Evolutionary conservation across 768 basidiomycete genomes (phyloP), one percentile per base, ranked within the genome.

Genomic region (Boletus subcaerulescens): DNA sequence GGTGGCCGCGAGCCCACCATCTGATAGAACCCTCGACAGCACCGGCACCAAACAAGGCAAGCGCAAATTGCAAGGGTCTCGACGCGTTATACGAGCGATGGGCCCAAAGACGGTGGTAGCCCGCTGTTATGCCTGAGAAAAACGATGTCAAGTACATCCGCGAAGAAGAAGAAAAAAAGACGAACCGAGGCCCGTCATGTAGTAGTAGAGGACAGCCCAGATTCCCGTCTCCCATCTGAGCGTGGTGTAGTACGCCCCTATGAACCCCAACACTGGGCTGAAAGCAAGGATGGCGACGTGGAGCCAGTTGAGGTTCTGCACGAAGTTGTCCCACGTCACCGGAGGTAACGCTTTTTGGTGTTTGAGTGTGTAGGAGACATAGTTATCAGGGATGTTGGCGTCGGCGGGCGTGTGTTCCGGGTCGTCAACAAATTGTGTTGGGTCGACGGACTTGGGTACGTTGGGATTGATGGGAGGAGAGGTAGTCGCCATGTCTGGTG

Each of bases 1-100:
- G 91, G 78, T 99, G 97, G 45, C 95, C 95, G 49, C 97, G 84
- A 20, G 88, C 88, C 97, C 97, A 98, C 97, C 97, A 98, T 71
- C 92, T 90, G 76, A 99, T 96, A 20, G 95, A 97, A 10, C 96
- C 96, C 68, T 99, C 84, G 45, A 96, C 89, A 5, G 96, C 95
- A 45, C 97, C 96, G 2, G 93, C 87, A 47, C 96, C 97, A 11
- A 85, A 80, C 18, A 89, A 64, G 24, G 94, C 91, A 45, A 98
- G 83, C 59, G 82, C 74, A 67, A 93, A 97, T 69, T 98, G 87
- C 13, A 98, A 75, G 15, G 90, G 87, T 55, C 80, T 79, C 4
- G 89, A 86, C 36, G 96, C 97, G 67, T 97, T 98, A 72, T 96
- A 99, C 0, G 91, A 81, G 53, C 97, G 85, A 67, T 99, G 97